Percentiles rank a stretch among this genome's conserved stretches.
Conservation (phyloP, 2,329 filamentous ascomycete genomes). For the Sporothrix luriei region DNA sequence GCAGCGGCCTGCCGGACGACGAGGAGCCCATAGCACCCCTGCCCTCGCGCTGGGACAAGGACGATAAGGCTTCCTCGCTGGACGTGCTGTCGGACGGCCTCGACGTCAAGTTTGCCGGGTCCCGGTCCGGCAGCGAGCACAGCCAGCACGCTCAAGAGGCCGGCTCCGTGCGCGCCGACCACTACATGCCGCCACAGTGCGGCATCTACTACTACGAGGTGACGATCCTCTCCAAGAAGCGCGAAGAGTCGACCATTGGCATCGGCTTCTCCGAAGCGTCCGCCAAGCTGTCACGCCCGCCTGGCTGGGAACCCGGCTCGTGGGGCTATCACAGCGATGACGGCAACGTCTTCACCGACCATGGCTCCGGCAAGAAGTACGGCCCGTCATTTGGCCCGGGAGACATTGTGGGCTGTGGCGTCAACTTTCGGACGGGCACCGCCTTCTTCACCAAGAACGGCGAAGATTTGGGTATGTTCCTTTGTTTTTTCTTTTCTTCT, state of each 20-base stretch:
- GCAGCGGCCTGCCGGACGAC: constrained; percentile 49
- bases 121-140: constrained; percentile 48
- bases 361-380: constrained; percentile 60
- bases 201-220: constrained; percentile 95
- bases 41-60: constrained; percentile 79
- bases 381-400: constrained; percentile 58
- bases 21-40: constrained; percentile 65
- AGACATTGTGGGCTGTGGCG: constrained; percentile 65
- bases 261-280: constrained; percentile 63
- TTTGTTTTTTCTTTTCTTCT: constrained; percentile 9
- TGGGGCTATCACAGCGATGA: constrained; percentile 73
- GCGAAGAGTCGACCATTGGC: constrained; percentile 63
- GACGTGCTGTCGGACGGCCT: constrained; percentile 74
- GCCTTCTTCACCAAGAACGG: constrained; percentile 73
- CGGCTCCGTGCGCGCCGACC: constrained; percentile 77
- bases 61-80: constrained; percentile 71
- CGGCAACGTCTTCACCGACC: constrained; percentile 61
- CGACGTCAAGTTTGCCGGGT: constrained; percentile 63
- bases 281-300: constrained; percentile 57
- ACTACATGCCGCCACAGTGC: constrained; percentile 83
- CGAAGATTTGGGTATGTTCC: constrained; percentile 53
- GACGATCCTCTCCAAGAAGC: constrained; percentile 53
- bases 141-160: constrained; percentile 70
- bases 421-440: constrained; percentile 65
- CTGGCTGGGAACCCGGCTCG: constrained; percentile 69